Base-by-base conservation (phyloP, 1,284 basidiomycete genomes). In the Phaffia rhodozyma region DNA sequence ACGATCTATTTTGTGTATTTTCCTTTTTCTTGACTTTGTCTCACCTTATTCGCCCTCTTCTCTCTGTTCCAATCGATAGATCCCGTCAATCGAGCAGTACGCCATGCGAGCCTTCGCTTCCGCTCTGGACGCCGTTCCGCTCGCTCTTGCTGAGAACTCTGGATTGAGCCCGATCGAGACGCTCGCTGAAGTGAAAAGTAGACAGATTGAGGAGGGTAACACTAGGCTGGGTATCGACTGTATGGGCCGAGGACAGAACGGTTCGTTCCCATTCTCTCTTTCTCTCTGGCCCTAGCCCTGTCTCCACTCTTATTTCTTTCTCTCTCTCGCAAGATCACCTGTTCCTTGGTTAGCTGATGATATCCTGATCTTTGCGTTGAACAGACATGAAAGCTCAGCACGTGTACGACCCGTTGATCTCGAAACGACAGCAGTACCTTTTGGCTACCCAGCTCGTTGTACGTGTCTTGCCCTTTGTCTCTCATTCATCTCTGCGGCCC, bases 61-160 rank as follows among this genome's bases (percentile, higher is more conserved):
- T 52, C 18, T 43, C 18, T 66, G 43, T 60, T 38, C 16, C 43
- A 18, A 50, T 6, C 20, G 55, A 13, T 67, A 90, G 86, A 97
- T 96, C 71, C 86, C 94, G 1, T 83, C 90, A 11, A 94, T 99
- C 71, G 94, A 99, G 77, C 94, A 99, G 80, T 99, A 99, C 74
- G 94, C 94, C 1, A 97, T 98, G 93, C 87, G 94, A 54, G 93
- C 94, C 21, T 99, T 97, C 74, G 84, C 94, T 1, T 88, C 89
- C 34, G 94, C 94, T 13, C 79, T 99, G 9, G 94, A 98, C 72
- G 83, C 92, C 13, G 79, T 97, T 60, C 96, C 96, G 9, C 83
- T 97, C 21, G 94, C 96, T 1, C 80, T 98, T 13, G 94, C 96
- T 5, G 96, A 98, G 76, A 98, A 99, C 80, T 94, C 91, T 68